Evolutionary conservation across 1,284 basidiomycete species (phyloP), one percentile per base, ranked within the genome.

Genomic region (Wallemia ichthyophaga): DNA sequence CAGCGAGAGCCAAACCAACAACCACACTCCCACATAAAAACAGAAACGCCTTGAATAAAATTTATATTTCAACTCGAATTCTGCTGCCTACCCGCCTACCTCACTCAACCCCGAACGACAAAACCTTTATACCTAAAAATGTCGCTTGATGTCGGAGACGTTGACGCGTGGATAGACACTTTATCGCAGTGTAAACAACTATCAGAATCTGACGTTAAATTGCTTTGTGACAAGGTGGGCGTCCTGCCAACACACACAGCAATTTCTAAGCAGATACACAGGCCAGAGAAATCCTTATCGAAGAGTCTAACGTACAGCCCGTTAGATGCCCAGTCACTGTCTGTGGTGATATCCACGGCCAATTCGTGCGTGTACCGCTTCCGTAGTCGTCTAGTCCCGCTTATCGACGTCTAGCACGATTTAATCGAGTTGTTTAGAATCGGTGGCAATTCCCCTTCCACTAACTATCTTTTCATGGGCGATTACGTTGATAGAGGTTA

Each of bases 391-490:
- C 27, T 11, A 56, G 7, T 24, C 27, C 5, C 7, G 55, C 55
- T 25, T 27, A 26, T 27, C 27, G 9, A 25, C 58, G 25, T 24
- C 33, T 70, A 96, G 91, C 91, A 96, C 72, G 94, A 99, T 75
- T 82, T 99, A 60, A 94, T 89, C 62, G 94, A 98, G 71, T 82
- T 99, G 56, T 99, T 99, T 75, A 83, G 91, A 60, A 98, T 99
- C 69, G 92, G 94, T 59, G 94, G 92, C 62, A 96, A 26, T 75
- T 96, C 91, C 54, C 94, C 92, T 61, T 94, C 98, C 74, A 96
- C 94, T 63, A 99, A 98, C 74, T 99, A 99, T 72, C 83, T 99
- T 65, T 99, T 99, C 76, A 99, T 99, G 94, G 94, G 94, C 56
- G 92, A 99, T 75, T 98, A 96, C 68, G 94, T 98, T 65, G 94